Percentiles rank a stretch among this genome's conserved stretches.
Conservation (phyloP, 2,329 filamentous ascomycete species). For the Scedosporium apiospermum region DNA sequence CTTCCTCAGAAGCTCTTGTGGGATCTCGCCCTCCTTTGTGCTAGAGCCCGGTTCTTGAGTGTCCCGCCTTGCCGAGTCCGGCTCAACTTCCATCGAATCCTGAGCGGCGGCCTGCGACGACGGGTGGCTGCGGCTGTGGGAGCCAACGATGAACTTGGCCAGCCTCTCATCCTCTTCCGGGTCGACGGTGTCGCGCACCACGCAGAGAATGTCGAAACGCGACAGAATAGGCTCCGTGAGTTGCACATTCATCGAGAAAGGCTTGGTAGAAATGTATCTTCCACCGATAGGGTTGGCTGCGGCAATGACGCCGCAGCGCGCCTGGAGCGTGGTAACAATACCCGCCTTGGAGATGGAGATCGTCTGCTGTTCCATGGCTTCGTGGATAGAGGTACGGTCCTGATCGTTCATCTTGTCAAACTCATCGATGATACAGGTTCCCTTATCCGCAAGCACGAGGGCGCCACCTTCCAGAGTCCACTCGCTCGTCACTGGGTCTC, state of each 20-base stretch:
- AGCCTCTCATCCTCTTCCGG: constrained; percentile 86
- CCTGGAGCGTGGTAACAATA: constrained; percentile 94
- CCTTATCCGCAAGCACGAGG: constrained; percentile 86
- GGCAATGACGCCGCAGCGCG: constrained; percentile 90
- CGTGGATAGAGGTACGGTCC: constrained; percentile 95
- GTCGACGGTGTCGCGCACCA: constrained; percentile 91
- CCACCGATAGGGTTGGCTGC: constrained; percentile 95
- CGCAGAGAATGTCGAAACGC: constrained; percentile 94
- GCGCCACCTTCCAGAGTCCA: constrained; percentile 97
- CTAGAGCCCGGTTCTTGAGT: constrained; percentile 18
- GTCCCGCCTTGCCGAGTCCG: constrained; percentile 15
- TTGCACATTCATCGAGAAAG: constrained; percentile 93
- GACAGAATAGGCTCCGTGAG: constrained; percentile 95
- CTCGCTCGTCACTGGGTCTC: constrained; percentile 89
- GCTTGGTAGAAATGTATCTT: constrained; percentile 91
- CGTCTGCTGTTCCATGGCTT: constrained; percentile 99
- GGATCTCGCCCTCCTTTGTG: constrained; percentile 59
- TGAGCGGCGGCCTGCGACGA: constrained; percentile 35
- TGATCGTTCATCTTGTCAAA: constrained; percentile 99
- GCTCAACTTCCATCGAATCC: constrained; percentile 30
- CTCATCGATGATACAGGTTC: constrained; percentile 94
- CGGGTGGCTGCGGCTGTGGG: constrained; percentile 84
- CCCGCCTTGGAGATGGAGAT: constrained; percentile 98
- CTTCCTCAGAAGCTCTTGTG: constrained; percentile 84
- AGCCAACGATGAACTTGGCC: constrained; percentile 89